phyloP scores from a whole-genome alignment of 2,329 filamentous ascomycete genomes.

The Magnaporthiopsis poae region DNA sequence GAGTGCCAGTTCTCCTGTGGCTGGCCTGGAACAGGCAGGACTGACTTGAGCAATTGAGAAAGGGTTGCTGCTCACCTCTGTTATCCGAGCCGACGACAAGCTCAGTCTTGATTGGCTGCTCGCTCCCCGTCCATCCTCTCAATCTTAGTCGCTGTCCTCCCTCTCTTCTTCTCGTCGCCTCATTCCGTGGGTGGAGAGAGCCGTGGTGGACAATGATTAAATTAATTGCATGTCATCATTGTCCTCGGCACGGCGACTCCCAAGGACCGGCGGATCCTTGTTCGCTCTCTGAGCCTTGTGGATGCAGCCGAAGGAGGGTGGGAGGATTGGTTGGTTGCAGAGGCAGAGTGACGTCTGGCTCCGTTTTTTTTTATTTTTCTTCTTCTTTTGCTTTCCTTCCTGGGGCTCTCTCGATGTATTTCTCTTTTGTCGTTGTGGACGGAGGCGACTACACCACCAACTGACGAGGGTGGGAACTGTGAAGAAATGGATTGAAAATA shows the following conservation, averaged over 20 bases:
- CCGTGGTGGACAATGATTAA: not conserved
- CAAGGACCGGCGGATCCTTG: not conserved
- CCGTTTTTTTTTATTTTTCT: not conserved
- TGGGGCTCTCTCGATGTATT: not conserved
- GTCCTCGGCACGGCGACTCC: not conserved
- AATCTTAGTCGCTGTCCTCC: too few species aligned
- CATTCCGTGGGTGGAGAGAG: not conserved
- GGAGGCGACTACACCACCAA: not conserved
- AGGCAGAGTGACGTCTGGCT: not conserved
- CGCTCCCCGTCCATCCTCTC: not conserved
- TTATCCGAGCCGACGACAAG: not conserved
- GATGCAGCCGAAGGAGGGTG: too few species aligned
- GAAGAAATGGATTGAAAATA: not conserved
- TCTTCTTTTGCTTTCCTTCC: not conserved
- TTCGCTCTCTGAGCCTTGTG: not conserved
- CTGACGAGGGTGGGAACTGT: not conserved
- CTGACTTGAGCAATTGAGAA: not conserved
- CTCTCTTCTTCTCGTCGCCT: not conserved
- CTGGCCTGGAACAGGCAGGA: not conserved
- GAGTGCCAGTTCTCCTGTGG: not conserved
- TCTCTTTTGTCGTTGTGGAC: not conserved
- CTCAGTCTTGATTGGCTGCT: not conserved
- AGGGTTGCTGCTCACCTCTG: not conserved
- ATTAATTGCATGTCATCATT: conserved; percentile 1
- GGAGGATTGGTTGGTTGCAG: too few species aligned